These are phyloP conservation scores for Fusarium sterilihyphosum DNA, from an alignment of 2,329 filamentous ascomycete species.

Conservation along the genomic window DNA sequence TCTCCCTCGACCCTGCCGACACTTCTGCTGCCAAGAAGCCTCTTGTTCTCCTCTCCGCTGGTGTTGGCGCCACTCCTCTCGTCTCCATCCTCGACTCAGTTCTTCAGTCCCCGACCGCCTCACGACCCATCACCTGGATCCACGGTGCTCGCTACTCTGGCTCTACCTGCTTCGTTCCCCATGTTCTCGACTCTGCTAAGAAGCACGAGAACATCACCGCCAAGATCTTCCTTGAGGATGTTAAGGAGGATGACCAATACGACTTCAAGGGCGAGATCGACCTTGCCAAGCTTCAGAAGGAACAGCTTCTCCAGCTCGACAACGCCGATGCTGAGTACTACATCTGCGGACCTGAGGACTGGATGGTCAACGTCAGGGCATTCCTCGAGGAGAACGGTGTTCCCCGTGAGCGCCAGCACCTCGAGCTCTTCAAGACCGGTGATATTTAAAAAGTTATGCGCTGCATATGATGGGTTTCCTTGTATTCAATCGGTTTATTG, in stretches of 20 bases:
- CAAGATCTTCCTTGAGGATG: slow-evolving; percentile 67
- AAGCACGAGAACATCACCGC: slow-evolving; percentile 47
- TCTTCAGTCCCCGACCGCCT: slow-evolving; percentile 42
- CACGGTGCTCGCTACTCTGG: slow-evolving; percentile 65
- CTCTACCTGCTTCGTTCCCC: slow-evolving; percentile 64
- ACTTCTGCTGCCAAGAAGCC: slow-evolving; percentile 58
- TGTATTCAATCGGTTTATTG: not conserved
- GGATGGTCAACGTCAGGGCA: slow-evolving; percentile 71
- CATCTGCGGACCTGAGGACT: slow-evolving; percentile 74
- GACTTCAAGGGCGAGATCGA: slow-evolving; percentile 67
- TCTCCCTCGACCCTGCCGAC: slow-evolving; percentile 65
- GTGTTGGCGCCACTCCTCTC: slow-evolving; percentile 75
- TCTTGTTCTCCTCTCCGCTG: slow-evolving; percentile 73
- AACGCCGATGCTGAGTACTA: slow-evolving; percentile 71
- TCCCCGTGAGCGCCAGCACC: slow-evolving; percentile 64
- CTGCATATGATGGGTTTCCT: not conserved
- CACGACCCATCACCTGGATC: slow-evolving; percentile 68
- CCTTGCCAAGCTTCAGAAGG: slow-evolving; percentile 63
- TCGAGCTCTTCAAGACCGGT: slow-evolving; percentile 76
- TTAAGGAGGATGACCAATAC: slow-evolving; percentile 65
- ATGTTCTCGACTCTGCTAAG: slow-evolving; percentile 58
- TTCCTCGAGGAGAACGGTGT: slow-evolving; percentile 67
- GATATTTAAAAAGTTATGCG: slow-evolving; percentile 28
- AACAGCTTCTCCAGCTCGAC: slow-evolving; percentile 64
- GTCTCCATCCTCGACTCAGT: slow-evolving; percentile 71